A percentile compares a stretch with the other conserved stretches of the same genome.
Evolutionary conservation across 202 grass and related monocot genomes (phyloP).

Genomic region (Miscanthus sacchariflorus): DNA sequence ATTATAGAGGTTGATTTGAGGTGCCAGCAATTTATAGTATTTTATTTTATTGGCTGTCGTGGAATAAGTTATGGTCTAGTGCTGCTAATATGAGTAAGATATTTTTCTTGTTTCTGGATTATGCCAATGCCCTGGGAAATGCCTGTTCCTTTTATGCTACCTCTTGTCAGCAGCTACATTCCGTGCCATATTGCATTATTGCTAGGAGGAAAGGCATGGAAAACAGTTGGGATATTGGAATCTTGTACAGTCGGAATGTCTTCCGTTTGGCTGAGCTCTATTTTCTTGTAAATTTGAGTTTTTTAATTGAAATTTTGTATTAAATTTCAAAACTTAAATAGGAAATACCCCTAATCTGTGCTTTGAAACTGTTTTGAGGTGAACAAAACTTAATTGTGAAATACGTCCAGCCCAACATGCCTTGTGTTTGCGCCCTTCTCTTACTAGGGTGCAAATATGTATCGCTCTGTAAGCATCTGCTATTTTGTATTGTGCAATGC

Average conservation of each 20-base stretch:
- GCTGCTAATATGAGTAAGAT: neutral
- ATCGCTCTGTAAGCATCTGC: too few relatives aligned
- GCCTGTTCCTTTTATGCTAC: neutral
- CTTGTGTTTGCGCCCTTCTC: neutral
- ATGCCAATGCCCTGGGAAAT: neutral
- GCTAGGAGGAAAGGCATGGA: neutral
- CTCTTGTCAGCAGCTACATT: neutral
- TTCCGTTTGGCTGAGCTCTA: neutral
- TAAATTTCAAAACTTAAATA: neutral
- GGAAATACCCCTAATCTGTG: neutral
- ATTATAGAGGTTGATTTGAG: slow-evolving; percentile 34
- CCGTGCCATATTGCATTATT: neutral
- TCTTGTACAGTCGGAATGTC: neutral
- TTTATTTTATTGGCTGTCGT: slow-evolving; percentile 10
- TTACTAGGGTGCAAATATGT: too few relatives aligned
- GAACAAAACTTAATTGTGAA: neutral
- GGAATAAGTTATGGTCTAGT: slow-evolving; percentile 28
- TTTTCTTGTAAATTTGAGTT: neutral
- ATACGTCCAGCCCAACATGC: neutral
- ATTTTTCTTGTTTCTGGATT: slow-evolving; percentile 1
- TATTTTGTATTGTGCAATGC: neutral
- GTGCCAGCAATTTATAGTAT: slow-evolving; percentile 24
- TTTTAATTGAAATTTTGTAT: neutral
- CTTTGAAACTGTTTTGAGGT: neutral
- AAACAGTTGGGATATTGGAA: neutral